Base-by-base conservation (phyloP, 768 basidiomycete species). In the Agaricus blazei region DNA sequence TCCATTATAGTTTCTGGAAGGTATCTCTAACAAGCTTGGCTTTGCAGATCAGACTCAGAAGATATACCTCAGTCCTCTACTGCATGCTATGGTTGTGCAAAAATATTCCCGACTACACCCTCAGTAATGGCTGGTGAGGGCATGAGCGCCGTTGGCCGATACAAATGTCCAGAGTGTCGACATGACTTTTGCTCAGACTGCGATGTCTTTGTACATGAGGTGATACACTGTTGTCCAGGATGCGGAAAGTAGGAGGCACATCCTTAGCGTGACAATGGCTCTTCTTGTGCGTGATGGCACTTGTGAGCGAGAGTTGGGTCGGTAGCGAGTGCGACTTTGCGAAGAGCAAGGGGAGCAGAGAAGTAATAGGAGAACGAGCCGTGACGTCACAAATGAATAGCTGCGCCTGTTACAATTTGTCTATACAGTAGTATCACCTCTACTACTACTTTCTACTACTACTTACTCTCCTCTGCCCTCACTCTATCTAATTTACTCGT, bases 171-270 rank as follows among this genome's bases (percentile, higher is more conserved):
- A 2, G 88, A 90, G 24, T 98, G 97, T 72, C 63, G 69, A 2
- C 73, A 88, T 48, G 88, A 97, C 66, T 99, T 98, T 65, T 98
- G 97, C 67, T 80, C 85, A 26, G 95, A 98, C 48, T 99, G 97
- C 66, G 97, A 99, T 71, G 81, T 96, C 19, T 97, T 98, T 65
- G 85, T 98, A 4, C 97, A 98, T 63, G 92, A 96, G 59, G 93
- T 93, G 23, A 76, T 98, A 19, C 96, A 98, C 65, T 93, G 90
- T 57, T 99, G 96, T 74, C 94, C 96, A 0, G 90, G 88, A 9
- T 92, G 89, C 60, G 87, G 86, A 2, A 77, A 74, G 61, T 77
- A 70, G 40, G 29, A 9, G 11, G 34, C 3, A 34, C 34, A 34
- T 34, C 34, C 11, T 8, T 34, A 11, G 34, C 34, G 34, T 34